Percentiles rank a stretch among this genome's conserved stretches.
These are phyloP conservation scores for Stagonosporopsis chrysanthemi DNA, from an alignment of 2,329 filamentous ascomycete species.

Conservation along the genomic window DNA sequence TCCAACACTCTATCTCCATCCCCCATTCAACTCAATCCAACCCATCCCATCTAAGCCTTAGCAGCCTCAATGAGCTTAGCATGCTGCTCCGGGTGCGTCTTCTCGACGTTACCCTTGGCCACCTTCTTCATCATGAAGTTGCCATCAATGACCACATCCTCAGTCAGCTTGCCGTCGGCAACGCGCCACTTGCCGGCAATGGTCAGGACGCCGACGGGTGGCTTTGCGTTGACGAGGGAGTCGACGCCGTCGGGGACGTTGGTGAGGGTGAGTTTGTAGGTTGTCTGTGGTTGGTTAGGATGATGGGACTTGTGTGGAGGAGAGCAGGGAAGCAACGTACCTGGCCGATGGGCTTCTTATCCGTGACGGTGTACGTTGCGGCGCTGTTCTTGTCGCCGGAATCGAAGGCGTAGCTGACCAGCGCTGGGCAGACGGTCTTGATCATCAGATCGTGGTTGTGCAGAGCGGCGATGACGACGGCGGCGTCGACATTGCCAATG, in stretches of 20 bases:
- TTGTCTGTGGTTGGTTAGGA: constrained; percentile 35
- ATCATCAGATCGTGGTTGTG: constrained; percentile 53
- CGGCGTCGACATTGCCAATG: constrained; percentile 34
- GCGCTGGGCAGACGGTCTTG: constrained; percentile 47
- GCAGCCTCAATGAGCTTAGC: constrained; percentile 43
- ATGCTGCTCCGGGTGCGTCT: constrained; percentile 51
- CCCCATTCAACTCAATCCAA: background rate
- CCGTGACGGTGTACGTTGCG: constrained; percentile 48
- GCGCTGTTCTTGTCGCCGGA: constrained; percentile 40
- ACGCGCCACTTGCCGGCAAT: constrained; percentile 51
- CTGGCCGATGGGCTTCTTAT: constrained; percentile 51
- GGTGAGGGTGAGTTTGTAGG: constrained; percentile 52
- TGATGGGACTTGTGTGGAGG: background rate
- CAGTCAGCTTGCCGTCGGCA: constrained; percentile 38
- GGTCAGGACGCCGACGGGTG: constrained; percentile 49
- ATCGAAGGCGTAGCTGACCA: constrained; percentile 45
- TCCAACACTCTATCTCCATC: background rate
- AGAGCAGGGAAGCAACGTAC: constrained; percentile 20
- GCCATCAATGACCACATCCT: constrained; percentile 53
- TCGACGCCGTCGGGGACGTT: constrained; percentile 46
- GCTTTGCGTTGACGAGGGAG: constrained; percentile 50
- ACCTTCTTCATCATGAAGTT: constrained; percentile 55
- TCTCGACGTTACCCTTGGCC: constrained; percentile 52
- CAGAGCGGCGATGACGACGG: constrained; percentile 43
- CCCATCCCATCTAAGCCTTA: background rate